Base-by-base conservation (phyloP, 108 stramenopile genomes). In the Pseudonitzschia multiseries region DNA sequence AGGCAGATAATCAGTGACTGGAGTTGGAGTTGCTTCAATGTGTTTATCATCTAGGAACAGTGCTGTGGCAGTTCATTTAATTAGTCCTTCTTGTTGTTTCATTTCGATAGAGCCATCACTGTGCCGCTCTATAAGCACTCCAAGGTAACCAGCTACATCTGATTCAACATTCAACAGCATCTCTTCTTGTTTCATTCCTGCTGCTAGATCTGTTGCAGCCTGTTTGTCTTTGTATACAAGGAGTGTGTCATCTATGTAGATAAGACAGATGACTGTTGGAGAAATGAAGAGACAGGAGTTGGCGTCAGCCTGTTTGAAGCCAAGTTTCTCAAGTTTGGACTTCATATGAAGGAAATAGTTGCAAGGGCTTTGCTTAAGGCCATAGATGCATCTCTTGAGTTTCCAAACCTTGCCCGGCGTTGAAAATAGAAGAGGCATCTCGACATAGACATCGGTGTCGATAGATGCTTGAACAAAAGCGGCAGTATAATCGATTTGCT, bases 201-300 rank as follows among this genome's bases (percentile, higher is more conserved):
- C 6, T 2, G 36, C 36, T 6, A 36, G 2, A 5, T 2, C 36
- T 36, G 2, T 6, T 6, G 36, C 36, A 6, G 2, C 36, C n/a
- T 70, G 20, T 1, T 56, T n/a, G n/a, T n/a, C n/a, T n/a, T n/a
- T n/a, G n/a, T n/a, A n/a, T 5, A 36, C 2, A 2, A 36, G 36
- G 4, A 21, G 69, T 32, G 27, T 6, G 43, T 81, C 78, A 57
- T 87, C 83, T 3, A 89, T 83, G 65, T 85, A 89, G 0, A 75
- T 53, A 13, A 90, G 63, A 14, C 73, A 76, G 27, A 87, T 72
- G 0, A 84, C 50, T 2, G 69, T 63, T 0, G 62, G 20, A 0
- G 70, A 77, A 54, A 83, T 69, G 27, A 90, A 86, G 22, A 90
- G 68, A 48, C 89, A 90, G 10, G 85, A 82, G 63, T 84, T 83